Evolutionary conservation across 495 filamentous ascomycete genomes (phyloP).

Genomic region (Stereocaulon alpinum): DNA sequence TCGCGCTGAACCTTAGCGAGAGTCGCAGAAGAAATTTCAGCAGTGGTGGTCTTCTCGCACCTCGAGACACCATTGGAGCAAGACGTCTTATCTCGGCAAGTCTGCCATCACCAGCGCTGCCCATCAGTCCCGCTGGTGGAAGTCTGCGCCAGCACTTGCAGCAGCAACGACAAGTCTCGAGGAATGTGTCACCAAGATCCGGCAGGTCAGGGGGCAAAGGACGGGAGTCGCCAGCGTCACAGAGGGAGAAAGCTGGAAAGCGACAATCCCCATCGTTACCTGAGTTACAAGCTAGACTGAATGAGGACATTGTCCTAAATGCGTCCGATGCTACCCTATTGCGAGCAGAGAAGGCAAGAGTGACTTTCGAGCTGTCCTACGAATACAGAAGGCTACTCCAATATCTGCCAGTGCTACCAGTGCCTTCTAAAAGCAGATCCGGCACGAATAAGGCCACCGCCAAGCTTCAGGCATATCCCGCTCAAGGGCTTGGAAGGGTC

Average conservation of each 20-base stretch:
- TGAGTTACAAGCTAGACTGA: constrained; percentile 11
- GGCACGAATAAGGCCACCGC: constrained; percentile 1
- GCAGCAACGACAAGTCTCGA: constrained; percentile 49
- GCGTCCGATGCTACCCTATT: constrained; percentile 68
- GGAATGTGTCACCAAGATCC: constrained; percentile 45
- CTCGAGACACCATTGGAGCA: constrained; percentile 32
- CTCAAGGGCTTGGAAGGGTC: constrained; percentile 36
- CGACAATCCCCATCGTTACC: background rate
- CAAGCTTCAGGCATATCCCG: constrained; percentile 3
- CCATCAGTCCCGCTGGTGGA: constrained; percentile 30
- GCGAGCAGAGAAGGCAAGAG: constrained; percentile 67
- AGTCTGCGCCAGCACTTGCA: constrained; percentile 55
- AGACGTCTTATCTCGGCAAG: constrained; percentile 19
- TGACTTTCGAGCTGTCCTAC: constrained; percentile 64
- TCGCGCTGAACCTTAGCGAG: constrained; percentile 81
- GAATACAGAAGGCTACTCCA: constrained; percentile 72
- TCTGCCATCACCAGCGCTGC: constrained; percentile 3
- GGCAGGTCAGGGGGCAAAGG: constrained; percentile 8
- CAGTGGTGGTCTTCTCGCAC: constrained; percentile 24
- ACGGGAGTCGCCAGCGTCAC: background rate
- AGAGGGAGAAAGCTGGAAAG: background rate
- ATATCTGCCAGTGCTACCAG: constrained; percentile 54
- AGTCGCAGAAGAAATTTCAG: constrained; percentile 52
- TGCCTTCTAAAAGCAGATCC: background rate
- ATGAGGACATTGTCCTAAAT: constrained; percentile 39